Conservation (phyloP, 2,329 filamentous ascomycete species). For the Arachnopeziza araneosa region DNA sequence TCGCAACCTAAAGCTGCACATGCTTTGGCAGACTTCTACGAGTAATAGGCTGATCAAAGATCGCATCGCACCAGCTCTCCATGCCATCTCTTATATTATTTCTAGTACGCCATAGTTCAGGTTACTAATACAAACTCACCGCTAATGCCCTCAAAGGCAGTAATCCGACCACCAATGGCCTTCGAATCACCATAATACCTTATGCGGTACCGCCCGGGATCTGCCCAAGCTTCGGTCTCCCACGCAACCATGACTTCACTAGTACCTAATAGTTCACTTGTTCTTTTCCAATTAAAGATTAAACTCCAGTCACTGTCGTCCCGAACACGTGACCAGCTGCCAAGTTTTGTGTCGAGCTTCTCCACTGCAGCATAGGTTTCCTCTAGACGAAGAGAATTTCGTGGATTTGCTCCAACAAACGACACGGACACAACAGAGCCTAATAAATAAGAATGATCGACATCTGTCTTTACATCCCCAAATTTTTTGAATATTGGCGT, state of each 20-base stretch:
- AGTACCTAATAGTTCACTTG: constrained; percentile 61
- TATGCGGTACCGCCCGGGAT: constrained; percentile 66
- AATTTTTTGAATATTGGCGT: constrained; percentile 61
- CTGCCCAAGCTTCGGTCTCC: constrained; percentile 62
- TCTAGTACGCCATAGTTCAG: background rate
- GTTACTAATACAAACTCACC: constrained; percentile 39
- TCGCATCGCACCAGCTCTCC: too few species aligned
- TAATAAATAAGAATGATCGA: constrained; percentile 46
- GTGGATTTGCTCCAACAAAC: constrained; percentile 84
- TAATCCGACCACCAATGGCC: constrained; percentile 54
- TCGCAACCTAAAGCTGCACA: too few species aligned
- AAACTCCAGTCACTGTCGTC: constrained; percentile 80
- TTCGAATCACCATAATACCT: constrained; percentile 84
- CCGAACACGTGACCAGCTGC: constrained; percentile 59
- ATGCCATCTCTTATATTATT: background rate
- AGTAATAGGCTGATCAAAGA: too few species aligned
- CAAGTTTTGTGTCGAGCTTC: constrained; percentile 40
- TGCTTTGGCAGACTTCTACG: too few species aligned
- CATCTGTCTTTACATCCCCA: constrained; percentile 58
- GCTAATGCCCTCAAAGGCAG: constrained; percentile 64
- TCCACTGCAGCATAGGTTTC: constrained; percentile 76
- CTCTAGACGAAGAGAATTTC: constrained; percentile 79
- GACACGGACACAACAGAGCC: constrained; percentile 59
- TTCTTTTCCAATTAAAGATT: constrained; percentile 73
- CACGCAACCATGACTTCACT: constrained; percentile 77